Base-by-base conservation (phyloP, 441 rosid species). In the California macrophylla region DNA sequence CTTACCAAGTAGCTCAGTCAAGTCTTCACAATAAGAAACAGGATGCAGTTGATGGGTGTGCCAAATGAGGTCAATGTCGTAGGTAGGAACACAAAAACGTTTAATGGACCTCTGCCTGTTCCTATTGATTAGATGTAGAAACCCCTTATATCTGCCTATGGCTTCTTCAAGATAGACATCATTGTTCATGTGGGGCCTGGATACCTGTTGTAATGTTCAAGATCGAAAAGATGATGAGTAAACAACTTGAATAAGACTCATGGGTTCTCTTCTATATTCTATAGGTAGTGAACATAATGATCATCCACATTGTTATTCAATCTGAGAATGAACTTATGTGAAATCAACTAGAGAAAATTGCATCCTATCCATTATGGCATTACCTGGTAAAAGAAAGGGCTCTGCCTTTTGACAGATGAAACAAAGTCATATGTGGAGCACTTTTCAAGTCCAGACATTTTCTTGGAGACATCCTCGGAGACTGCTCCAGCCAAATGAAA, bases 1-100 rank as follows among this genome's bases (percentile, higher is more conserved):
- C 65, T 83, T 89, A 58, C 96, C 93, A 20, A 89, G 76, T 20
- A 75, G 68, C 77, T 78, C 80, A 36, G 18, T 77, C 79, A 90
- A 28, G 76, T 94, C 91, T 66, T 80, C 79, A 73, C 85, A 83
- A 83, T 94, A 94, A 45, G 88, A 78, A 62, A 76, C 77, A 2
- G 96, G 90, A 64, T 89, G 88, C 79, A 94, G 74, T 81, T 92
- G 98, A 76, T 94, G 99, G 40, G 96, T 80, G 60, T 94, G 99
- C 99, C 99, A 94, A 28, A 94, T 86, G 70, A 90, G 94, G 78
- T 94, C 98, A 67, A 94, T 77, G 79, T 94, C 99, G 61, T 94
- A 94, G 65, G 98, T 92, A 7, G 99, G 99, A 66, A 94, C 98
- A 75, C 89, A 85, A 66, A 92, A 92, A 61, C 83, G 72, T n/a